A percentile compares a stretch with the other conserved stretches of the same genome.
Conservation (phyloP, 2,329 filamentous ascomycete genomes). For the Aspergillus texensis region DNA sequence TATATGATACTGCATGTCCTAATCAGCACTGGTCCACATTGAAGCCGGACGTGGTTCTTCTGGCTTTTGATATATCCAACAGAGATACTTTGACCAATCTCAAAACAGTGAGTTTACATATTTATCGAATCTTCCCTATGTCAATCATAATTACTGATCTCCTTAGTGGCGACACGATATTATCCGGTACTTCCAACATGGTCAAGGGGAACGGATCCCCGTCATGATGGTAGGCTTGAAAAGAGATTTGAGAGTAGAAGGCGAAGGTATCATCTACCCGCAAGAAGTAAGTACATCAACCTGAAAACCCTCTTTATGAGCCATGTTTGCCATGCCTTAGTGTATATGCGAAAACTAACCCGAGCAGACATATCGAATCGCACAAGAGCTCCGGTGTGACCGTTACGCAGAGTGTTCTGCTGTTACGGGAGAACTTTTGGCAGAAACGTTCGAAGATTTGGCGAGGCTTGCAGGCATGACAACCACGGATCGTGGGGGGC, state of each 20-base stretch:
- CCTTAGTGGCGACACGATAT: conserved; percentile 47
- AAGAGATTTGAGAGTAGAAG: conserved; percentile 56
- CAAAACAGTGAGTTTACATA: conserved; percentile 33
- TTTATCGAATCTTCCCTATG: neutral
- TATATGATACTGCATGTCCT: conserved; percentile 60
- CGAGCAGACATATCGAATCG: conserved; percentile 56
- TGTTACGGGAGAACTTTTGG: conserved; percentile 61
- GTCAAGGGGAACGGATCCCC: conserved; percentile 50
- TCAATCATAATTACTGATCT: neutral
- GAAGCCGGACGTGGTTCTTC: conserved; percentile 56
- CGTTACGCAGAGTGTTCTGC: conserved; percentile 66
- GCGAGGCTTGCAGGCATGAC: conserved; percentile 61
- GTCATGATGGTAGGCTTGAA: conserved; percentile 64
- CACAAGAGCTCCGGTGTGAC: conserved; percentile 63
- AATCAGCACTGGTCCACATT: conserved; percentile 59
- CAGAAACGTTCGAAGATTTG: conserved; percentile 63
- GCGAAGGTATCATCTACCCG: conserved; percentile 46
- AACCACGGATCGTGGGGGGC: conserved; percentile 57
- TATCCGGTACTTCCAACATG: conserved; percentile 54
- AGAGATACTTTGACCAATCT: conserved; percentile 54
- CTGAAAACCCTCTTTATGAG: neutral
- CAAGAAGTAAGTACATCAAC: conserved; percentile 37
- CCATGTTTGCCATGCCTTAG: neutral
- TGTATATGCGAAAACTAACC: conserved; percentile 9
- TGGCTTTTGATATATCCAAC: conserved; percentile 62